A percentile compares a stretch with the other conserved stretches of the same genome.
These are phyloP conservation scores for Hemisphaericaspora xylofermentans DNA, from an alignment of 1,139 yeast genomes.

Conservation along the genomic window DNA sequence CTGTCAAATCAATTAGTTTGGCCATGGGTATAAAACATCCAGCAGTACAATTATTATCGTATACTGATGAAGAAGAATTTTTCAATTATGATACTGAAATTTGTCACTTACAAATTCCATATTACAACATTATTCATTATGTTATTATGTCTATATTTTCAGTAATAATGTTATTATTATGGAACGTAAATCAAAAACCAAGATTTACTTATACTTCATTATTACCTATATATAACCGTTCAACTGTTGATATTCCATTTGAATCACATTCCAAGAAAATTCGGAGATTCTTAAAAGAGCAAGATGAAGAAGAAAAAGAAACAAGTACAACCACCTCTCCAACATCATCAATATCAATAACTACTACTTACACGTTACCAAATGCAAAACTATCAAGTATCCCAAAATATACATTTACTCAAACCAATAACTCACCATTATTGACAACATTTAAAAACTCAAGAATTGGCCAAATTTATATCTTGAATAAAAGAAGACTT, in stretches of 20 bases:
- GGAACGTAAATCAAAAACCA: constrained; percentile 31
- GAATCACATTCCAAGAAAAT: constrained; percentile 21
- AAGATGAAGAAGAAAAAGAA: constrained; percentile 17
- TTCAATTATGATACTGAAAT: constrained; percentile 38
- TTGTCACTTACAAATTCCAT: constrained; percentile 53
- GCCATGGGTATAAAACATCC: constrained; percentile 59
- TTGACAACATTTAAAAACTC: constrained; percentile 7
- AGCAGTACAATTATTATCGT: constrained; percentile 51
- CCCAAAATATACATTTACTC: constrained; percentile 17
- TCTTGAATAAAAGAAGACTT: constrained; percentile 7
- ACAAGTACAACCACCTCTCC: constrained; percentile 4
- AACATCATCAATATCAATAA: constrained; percentile 9
- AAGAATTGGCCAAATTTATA: constrained; percentile 8
- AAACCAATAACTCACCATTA: constrained; percentile 3
- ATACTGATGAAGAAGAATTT: constrained; percentile 19
- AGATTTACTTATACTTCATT: constrained; percentile 3
- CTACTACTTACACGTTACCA: constrained; percentile 5
- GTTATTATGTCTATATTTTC: constrained; percentile 36
- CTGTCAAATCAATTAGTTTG: constrained; percentile 58
- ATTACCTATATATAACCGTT: background rate
- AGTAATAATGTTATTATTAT: constrained; percentile 28
- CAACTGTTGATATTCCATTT: constrained; percentile 7
- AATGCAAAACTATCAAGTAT: constrained; percentile 6
- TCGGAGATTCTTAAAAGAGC: constrained; percentile 23
- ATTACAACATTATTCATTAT: constrained; percentile 41